Evolutionary conservation across 345 rosid species (phyloP).

Genomic region (Acer campestre): DNA sequence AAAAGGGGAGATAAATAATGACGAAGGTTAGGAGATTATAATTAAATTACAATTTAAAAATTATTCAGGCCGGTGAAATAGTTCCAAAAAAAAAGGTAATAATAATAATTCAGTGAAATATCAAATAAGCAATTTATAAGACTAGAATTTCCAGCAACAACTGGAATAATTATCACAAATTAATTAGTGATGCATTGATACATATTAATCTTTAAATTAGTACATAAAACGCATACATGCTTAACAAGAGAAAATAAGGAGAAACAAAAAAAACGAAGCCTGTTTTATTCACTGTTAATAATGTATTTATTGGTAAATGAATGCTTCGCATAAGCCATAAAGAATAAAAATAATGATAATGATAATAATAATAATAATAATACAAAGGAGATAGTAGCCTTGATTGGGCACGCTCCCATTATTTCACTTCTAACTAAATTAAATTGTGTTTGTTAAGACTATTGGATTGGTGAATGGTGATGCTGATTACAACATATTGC

Average conservation of each 20-base stretch:
- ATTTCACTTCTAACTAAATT: constrained; percentile 2
- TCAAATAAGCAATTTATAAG: too few species aligned
- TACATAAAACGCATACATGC: neutral
- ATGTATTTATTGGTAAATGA: neutral
- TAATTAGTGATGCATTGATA: neutral
- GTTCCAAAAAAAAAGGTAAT: too few species aligned
- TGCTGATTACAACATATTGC: too few species aligned
- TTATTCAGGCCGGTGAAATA: too few species aligned
- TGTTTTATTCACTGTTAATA: neutral
- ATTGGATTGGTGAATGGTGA: neutral
- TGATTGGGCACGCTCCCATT: constrained; percentile 10
- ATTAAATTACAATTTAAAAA: too few species aligned
- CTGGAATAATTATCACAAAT: too few species aligned
- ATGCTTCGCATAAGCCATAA: neutral
- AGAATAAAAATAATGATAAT: neutral
- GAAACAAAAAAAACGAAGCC: neutral
- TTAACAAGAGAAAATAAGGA: neutral
- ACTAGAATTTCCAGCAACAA: too few species aligned
- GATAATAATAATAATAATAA: neutral
- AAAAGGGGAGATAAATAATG: too few species aligned
- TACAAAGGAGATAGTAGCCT: neutral
- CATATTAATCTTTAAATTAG: neutral
- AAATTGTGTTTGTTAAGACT: neutral
- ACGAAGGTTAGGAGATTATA: neutral
- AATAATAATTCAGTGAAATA: too few species aligned